Evolutionary conservation across 495 filamentous ascomycete species (phyloP).

Genomic region (Tetracladium setigerum): DNA sequence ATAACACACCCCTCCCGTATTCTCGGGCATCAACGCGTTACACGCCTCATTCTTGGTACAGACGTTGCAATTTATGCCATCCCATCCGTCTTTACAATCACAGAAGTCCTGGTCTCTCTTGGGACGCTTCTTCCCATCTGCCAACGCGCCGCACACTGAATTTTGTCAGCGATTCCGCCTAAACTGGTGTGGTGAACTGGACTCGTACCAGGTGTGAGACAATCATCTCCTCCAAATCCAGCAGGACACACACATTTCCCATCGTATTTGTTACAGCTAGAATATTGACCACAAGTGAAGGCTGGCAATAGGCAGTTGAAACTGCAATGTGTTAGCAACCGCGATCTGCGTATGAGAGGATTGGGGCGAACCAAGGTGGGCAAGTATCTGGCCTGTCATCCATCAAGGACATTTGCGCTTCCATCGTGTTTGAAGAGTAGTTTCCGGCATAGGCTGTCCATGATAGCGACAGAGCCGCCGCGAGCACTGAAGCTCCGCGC

Average conservation of each 20-base stretch:
- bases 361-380: conserved; percentile 48
- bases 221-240: conserved; percentile 91
- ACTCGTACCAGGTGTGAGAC: conserved; percentile 60
- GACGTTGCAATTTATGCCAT: conserved; percentile 98
- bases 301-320: conserved; percentile 97
- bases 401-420: conserved; percentile 41
- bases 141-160: conserved; percentile 76
- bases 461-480: conserved; percentile 29
- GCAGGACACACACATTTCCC: conserved; percentile 88
- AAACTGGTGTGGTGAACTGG: background rate
- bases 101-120: conserved; percentile 62
- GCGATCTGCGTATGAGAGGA: background rate
- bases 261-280: conserved; percentile 74
- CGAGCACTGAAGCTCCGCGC: conserved; percentile 9
- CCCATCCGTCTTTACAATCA: conserved; percentile 89
- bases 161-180: conserved; percentile 4
- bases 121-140: conserved; percentile 66
- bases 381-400: conserved; percentile 50
- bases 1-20: conserved; percentile 80
- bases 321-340: conserved; percentile 34
- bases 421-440: conserved; percentile 38
- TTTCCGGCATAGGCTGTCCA: conserved; percentile 33
- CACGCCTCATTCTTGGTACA: conserved; percentile 79
- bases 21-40: conserved; percentile 71
- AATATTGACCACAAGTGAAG: conserved; percentile 84